Evolutionary conservation across 176 grass and related monocot species (phyloP).

Genomic region (Bothriochloa decipiens): DNA sequence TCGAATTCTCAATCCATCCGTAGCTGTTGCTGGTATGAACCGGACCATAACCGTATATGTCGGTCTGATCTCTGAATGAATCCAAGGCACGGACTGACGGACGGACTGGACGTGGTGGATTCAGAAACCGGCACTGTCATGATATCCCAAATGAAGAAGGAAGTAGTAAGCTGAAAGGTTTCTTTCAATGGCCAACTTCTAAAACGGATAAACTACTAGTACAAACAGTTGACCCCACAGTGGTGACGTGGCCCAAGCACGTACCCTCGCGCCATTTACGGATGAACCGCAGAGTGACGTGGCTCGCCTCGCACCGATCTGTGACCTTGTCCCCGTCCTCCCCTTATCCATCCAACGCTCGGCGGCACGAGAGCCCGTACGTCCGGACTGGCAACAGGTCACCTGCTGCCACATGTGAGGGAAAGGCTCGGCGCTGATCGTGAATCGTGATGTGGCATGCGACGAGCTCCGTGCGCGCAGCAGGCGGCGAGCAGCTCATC

Average conservation of each 20-base stretch:
- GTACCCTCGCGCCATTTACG: background rate
- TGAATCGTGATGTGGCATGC: conserved; percentile 4
- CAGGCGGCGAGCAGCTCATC: no score
- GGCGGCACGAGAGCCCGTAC: no score
- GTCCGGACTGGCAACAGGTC: background rate
- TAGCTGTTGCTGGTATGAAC: no score
- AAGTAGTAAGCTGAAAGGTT: background rate
- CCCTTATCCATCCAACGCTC: conserved; percentile 18
- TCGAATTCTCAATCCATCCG: no score
- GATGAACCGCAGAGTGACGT: conserved; percentile 16
- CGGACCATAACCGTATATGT: no score
- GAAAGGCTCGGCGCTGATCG: background rate
- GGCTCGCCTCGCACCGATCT: background rate
- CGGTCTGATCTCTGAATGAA: no score
- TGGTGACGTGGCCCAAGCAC: conserved; percentile 9
- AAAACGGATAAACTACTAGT: conserved; percentile 11
- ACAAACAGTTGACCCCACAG: background rate
- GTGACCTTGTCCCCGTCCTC: background rate
- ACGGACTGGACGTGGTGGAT: no score
- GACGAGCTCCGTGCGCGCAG: no score
- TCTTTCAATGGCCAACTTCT: background rate
- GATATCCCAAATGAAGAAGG: background rate
- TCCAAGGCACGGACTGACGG: no score
- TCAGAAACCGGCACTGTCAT: no score
- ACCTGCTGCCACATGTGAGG: background rate